These are phyloP conservation scores for Asterochloris erici DNA, from an alignment of 139 green algal species.

Conservation along the genomic window DNA sequence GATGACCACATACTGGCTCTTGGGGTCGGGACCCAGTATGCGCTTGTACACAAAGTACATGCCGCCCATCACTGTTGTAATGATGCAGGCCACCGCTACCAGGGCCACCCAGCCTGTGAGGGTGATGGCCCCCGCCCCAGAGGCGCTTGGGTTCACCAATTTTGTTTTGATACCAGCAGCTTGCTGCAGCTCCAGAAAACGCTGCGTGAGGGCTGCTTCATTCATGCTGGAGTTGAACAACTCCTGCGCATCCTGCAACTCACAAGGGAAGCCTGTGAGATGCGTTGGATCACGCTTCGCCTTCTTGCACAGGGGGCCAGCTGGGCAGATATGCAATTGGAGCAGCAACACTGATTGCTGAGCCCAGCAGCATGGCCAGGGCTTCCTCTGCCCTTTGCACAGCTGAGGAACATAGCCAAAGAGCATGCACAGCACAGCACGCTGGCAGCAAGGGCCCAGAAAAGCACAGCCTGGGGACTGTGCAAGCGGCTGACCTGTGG, in stretches of 20 bases:
- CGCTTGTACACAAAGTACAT: not conserved
- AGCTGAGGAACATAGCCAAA: not conserved
- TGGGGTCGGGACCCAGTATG: not conserved
- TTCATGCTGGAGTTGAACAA: constrained; percentile 41
- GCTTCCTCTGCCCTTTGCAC: not conserved
- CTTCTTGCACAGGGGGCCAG: not conserved
- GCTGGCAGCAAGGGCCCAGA: not conserved
- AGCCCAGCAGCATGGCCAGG: not conserved
- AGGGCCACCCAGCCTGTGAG: constrained; percentile 51
- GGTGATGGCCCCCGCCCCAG: constrained; percentile 42
- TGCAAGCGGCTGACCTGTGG: constrained; percentile 60
- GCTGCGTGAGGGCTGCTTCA: constrained; percentile 7
- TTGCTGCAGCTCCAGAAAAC: constrained; percentile 27
- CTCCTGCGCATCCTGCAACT: constrained; percentile 44
- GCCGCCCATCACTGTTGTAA: not conserved
- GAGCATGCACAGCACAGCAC: not conserved
- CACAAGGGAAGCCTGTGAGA: not conserved
- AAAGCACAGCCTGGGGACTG: constrained; percentile 6
- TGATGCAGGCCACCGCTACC: constrained; percentile 5
- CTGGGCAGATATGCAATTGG: not conserved
- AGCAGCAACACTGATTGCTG: not conserved
- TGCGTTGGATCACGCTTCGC: not conserved
- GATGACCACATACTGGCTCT: constrained; percentile 3
- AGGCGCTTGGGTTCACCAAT: constrained; percentile 23
- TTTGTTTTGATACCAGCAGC: constrained; percentile 22